Conservation (phyloP, 108 stramenopile species). For the Skeletonema costatum region DNA sequence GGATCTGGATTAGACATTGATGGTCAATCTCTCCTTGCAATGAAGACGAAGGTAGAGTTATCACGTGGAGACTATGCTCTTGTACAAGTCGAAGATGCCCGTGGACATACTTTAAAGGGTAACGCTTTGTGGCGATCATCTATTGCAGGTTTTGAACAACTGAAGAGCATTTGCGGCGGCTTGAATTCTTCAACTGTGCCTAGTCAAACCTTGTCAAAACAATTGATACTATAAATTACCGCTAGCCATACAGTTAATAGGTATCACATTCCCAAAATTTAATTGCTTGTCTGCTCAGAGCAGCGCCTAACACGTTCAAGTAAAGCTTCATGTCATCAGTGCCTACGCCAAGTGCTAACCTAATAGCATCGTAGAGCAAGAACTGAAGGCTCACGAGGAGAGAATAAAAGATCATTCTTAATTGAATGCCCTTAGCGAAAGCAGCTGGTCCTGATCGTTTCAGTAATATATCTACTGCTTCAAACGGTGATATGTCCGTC, state of each 20-base stretch:
- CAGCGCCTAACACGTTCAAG: slow-evolving; percentile 71
- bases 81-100: slow-evolving; percentile 73
- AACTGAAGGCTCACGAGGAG: slow-evolving; percentile 78
- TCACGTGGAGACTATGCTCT: slow-evolving; percentile 80
- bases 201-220: background rate
- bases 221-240: background rate
- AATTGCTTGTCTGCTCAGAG: slow-evolving; percentile 11
- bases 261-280: background rate
- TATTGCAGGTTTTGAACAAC: slow-evolving; percentile 33
- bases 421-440: slow-evolving; percentile 53
- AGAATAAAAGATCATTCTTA: slow-evolving; percentile 74
- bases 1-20: background rate
- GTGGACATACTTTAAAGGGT: slow-evolving; percentile 84
- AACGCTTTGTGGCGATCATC: slow-evolving; percentile 65
- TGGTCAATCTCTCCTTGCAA: background rate
- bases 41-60: slow-evolving; percentile 42
- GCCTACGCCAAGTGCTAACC: slow-evolving; percentile 70
- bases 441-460: slow-evolving; percentile 45
- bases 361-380: slow-evolving; percentile 66
- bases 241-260: background rate
- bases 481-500: slow-evolving; percentile 55
- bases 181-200: background rate
- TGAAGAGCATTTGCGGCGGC: slow-evolving; percentile 17
- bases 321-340: slow-evolving; percentile 80
- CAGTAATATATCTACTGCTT: slow-evolving; percentile 44